Base-by-base conservation (phyloP, 148 eudicot genomes). In the Mesembryanthemum crystallinum region DNA sequence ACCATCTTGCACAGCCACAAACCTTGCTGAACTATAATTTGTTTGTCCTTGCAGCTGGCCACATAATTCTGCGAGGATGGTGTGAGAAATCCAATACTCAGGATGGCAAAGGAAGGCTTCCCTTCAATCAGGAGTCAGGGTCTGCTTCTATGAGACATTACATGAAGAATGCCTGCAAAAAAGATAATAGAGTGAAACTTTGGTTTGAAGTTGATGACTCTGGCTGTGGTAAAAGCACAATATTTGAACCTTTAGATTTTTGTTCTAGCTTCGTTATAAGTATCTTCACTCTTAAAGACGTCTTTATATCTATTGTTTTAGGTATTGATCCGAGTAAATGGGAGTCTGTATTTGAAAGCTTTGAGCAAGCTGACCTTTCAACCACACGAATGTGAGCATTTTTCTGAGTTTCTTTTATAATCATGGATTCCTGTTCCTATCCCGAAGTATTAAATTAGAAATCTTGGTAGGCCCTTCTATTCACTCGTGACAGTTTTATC, bases 151-250 rank as follows among this genome's bases (percentile, higher is more conserved):
- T 75, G 59, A 73, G 77, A 76, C 66, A 65, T 65, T 70, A 51
- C 28, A 72, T 68, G 33, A 88, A 86, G 76, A 85, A 75, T 75
- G 69, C 82, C 68, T 71, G 79, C 70, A 79, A 63, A 68, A 86
- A 81, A 59, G 96, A 89, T 39, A 88, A 87, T 80, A 89, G 83
- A 80, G 77, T 88, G 74, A 78, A 73, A 72, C 89, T 95, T 79
- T 90, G 96, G 91, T 95, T 95, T 83, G 98, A 95, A 87, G 88
- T 95, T 76, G 97, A 95, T 52, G 98, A 95, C 81, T 85, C 96
- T 82, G 98, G 97, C 28, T 92, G 97, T 74, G 97, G 98, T 95
- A 86, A 47, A 85, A 79, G 71, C 52, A 72, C 63, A 17, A 28
- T n/a, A 3, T 25, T 37, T 49, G 59, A 47, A n/a, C n/a, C 62